Percentiles rank a stretch among this genome's conserved stretches.
phyloP scores from a whole-genome alignment of 2,329 filamentous ascomycete genomes.

The Ophiocordyceps sinensis region DNA sequence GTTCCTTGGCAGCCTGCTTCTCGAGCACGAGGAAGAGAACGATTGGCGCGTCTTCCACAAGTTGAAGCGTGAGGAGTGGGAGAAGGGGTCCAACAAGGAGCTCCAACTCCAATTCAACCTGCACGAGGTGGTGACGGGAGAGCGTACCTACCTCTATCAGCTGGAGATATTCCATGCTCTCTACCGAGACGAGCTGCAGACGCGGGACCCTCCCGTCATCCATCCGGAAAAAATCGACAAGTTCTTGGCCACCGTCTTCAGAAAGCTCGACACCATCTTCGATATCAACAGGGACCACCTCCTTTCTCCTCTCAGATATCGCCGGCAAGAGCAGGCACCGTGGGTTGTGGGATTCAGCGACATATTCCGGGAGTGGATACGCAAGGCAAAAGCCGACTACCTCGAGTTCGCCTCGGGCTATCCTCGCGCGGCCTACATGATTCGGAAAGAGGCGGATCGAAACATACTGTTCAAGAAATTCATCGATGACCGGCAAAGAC shows the following conservation, averaged over 20 bases:
- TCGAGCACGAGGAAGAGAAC: conserved; percentile 55
- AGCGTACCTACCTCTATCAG: conserved; percentile 82
- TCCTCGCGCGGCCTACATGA: conserved; percentile 66
- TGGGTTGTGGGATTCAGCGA: conserved; percentile 93
- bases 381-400: conserved; percentile 79
- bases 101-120: conserved; percentile 85
- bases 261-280: conserved; percentile 77
- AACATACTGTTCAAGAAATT: conserved; percentile 83
- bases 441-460: conserved; percentile 69
- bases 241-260: conserved; percentile 78
- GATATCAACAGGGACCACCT: conserved; percentile 87
- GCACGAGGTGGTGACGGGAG: conserved; percentile 87
- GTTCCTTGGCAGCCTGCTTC: conserved; percentile 61
- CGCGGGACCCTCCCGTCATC: conserved; percentile 67
- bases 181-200: conserved; percentile 68
- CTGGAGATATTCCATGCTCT: conserved; percentile 73
- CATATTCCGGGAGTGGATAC: conserved; percentile 95
- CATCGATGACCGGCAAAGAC: conserved; percentile 61
- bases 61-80: conserved; percentile 61
- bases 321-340: conserved; percentile 90
- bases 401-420: conserved; percentile 85
- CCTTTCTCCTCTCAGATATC: conserved; percentile 85
- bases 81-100: conserved; percentile 66
- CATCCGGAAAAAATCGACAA: conserved; percentile 60
- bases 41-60: conserved; percentile 89